phyloP scores from a whole-genome alignment of 164 flowering plant genomes.

The Paratinospora sagittata region DNA sequence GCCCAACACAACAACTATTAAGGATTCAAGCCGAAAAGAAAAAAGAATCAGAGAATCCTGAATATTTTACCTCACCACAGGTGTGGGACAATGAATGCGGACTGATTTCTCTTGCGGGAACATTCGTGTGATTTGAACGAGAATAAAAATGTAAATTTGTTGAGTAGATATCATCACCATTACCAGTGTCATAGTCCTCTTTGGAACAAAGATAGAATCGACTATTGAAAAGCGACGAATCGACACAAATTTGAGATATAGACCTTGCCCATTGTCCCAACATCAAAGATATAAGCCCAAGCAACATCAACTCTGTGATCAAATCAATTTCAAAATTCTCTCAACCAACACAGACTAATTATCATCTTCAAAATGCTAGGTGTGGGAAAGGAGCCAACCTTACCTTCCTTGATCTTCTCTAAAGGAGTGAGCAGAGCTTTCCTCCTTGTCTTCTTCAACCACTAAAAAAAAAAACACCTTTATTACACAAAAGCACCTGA shows the following conservation, averaged over 20 bases:
- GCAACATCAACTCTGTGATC: conserved; percentile 77
- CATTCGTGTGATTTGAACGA: conserved; percentile 28
- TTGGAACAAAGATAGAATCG: conserved; percentile 62
- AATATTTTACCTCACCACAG: conserved; percentile 55
- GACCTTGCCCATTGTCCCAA: conserved; percentile 79
- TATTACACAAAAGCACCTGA: no score
- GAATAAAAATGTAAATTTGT: conserved; percentile 21
- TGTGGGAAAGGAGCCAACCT: not conserved
- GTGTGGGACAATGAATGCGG: conserved; percentile 25
- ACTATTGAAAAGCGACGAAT: conserved; percentile 76
- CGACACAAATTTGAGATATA: conserved; percentile 80
- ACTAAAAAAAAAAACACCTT: conserved; percentile 32
- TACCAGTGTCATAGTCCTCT: conserved; percentile 29
- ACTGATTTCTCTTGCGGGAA: conserved; percentile 27
- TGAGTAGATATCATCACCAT: conserved; percentile 16
- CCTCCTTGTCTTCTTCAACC: conserved; percentile 80
- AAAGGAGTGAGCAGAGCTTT: conserved; percentile 75
- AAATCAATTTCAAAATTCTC: not conserved
- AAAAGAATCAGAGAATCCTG: not conserved
- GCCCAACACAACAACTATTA: not conserved
- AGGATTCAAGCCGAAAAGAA: not conserved
- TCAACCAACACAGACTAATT: not conserved
- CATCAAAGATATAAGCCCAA: conserved; percentile 87
- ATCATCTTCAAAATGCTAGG: not conserved
- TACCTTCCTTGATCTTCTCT: conserved; percentile 94